These are phyloP conservation scores for Penicillium sp. DNA, from an alignment of 2,329 filamentous ascomycete species.

Conservation along the genomic window DNA sequence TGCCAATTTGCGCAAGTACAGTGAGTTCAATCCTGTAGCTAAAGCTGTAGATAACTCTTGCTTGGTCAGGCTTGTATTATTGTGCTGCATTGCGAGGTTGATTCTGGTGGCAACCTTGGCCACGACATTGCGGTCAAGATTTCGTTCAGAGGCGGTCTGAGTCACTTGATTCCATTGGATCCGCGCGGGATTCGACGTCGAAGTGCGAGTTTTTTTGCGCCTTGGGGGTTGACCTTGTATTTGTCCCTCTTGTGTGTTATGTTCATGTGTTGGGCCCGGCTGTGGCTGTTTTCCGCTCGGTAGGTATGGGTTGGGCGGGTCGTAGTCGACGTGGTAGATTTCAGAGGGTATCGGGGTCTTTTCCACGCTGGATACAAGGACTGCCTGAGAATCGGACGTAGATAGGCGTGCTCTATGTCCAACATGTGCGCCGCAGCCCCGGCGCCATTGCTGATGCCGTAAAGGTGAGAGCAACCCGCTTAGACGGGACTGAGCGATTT, in stretches of 20 bases:
- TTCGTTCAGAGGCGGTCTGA: constrained; percentile 5
- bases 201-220: not conserved
- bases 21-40: constrained; percentile 23
- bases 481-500: constrained; percentile 32
- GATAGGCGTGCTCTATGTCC: constrained; percentile 7
- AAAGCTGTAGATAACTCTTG: constrained; percentile 23
- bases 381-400: constrained; percentile 7
- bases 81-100: constrained; percentile 18
- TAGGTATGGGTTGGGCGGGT: not conserved
- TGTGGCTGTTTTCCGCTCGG: not conserved
- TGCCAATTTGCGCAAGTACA: constrained; percentile 22
- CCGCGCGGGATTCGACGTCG: not conserved
- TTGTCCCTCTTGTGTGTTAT: not conserved
- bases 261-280: not conserved
- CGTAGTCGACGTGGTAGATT: not conserved
- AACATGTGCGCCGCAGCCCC: constrained; percentile 12
- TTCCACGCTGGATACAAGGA: not conserved
- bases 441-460: constrained; percentile 25
- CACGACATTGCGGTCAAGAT: constrained; percentile 14
- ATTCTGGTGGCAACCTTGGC: constrained; percentile 15
- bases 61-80: constrained; percentile 21
- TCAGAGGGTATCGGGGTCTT: not conserved
- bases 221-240: not conserved
- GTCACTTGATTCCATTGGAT: constrained; percentile 3
- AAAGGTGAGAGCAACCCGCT: constrained; percentile 29